These are phyloP conservation scores for Ascoidea tarda DNA, from an alignment of 805 yeast genomes.

Conservation along the genomic window DNA sequence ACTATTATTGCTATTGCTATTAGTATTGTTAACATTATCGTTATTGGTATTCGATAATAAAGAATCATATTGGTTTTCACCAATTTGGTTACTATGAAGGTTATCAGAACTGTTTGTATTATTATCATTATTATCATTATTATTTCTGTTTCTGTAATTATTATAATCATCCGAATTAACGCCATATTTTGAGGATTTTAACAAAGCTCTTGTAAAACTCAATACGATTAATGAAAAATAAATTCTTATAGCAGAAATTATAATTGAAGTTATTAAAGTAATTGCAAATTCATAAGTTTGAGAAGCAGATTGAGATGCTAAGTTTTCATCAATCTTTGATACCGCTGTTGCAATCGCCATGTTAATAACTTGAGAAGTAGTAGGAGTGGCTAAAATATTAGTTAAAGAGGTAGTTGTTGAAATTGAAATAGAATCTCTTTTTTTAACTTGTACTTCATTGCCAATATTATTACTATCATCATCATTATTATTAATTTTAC, in stretches of 20 bases:
- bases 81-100: background rate
- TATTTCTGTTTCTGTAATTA: background rate
- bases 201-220: slow-evolving; percentile 44
- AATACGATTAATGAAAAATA: slow-evolving; percentile 47
- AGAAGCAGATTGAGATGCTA: slow-evolving; percentile 47
- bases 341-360: background rate
- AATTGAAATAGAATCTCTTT: background rate
- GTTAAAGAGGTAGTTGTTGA: background rate
- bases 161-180: slow-evolving; percentile 16
- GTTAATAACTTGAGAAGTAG: slow-evolving; percentile 4
- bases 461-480: background rate
- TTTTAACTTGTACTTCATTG: background rate
- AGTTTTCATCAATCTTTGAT: slow-evolving; percentile 9
- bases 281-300: slow-evolving; percentile 41
- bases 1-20: too few relatives aligned
- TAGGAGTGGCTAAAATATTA: background rate
- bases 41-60: background rate
- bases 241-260: slow-evolving; percentile 32
- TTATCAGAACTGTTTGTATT: too few relatives aligned
- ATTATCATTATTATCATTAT: background rate
- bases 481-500: background rate
- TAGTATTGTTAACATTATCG: background rate
- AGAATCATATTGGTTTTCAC: background rate
- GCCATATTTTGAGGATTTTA: slow-evolving; percentile 30
- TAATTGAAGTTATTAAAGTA: slow-evolving; percentile 35